Base-by-base conservation (phyloP, 345 rosid genomes). In the Eucalyptus grandis region DNA sequence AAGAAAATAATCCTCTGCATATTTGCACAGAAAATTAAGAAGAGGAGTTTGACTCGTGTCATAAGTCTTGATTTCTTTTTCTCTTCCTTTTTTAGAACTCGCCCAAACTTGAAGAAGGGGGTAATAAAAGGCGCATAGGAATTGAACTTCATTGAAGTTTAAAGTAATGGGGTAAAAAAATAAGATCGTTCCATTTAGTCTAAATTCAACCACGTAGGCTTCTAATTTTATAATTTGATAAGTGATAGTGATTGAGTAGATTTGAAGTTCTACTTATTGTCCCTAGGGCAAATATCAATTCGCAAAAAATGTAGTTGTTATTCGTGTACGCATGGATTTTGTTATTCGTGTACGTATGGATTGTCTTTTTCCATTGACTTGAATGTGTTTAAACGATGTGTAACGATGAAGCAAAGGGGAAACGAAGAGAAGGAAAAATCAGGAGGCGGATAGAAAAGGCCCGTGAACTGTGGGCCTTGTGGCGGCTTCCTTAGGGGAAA, bases 141-240 rank as follows among this genome's bases (percentile, higher is more conserved):
- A 69, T 17, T 34, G 22, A 17, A 16, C 81, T 69, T 34, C 7
- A 9, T 40, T 16, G 6, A 69, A 69, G 7, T 69, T 69, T 5
- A 31, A 69, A 31, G 13, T 31, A 69, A 31, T 19, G 58, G 5
- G 5, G 58, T 21, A 21, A 3, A 5, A 69, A 8, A 34, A 16
- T 1, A 56, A 53, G 26, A 24, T 2, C 14, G 0, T 24, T 56
- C 3, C 13, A 2, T 56, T 56, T 56, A 24, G 30, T 24, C 26
- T 11, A 72, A 17, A 6, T 17, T 3, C 26, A 34, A 17, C 0
- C 1, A 12, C 24, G 1, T 34, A 4, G 4, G 4, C 37, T 19
- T 72, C 4, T 21, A 4, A 37, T 72, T 72, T 17, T 21, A 19
- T 21, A 9, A 19, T 34, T 34, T 19, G 26, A 9, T 34, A 69